Conservation (phyloP, 164 flowering plant genomes). For the Sedum album region DNA sequence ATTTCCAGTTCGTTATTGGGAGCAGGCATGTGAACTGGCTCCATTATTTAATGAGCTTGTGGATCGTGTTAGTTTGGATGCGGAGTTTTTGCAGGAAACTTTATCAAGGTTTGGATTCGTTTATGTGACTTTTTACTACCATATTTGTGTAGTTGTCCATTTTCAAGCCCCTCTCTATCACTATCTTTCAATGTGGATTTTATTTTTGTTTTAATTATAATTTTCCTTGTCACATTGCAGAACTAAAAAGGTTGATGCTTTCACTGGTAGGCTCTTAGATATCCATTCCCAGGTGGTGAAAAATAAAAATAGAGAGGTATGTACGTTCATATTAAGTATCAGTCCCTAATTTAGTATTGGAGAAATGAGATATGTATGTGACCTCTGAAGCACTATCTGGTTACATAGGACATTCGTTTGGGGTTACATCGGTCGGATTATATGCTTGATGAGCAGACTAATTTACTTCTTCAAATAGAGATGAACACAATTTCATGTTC, state of each 20-base stretch:
- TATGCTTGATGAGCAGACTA: conserved; percentile 96
- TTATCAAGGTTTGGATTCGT: conserved; percentile 56
- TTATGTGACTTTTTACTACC: not conserved
- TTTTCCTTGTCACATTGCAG: conserved; percentile 31
- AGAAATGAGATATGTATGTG: no score
- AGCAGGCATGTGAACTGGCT: conserved; percentile 81
- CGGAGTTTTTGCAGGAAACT: conserved; percentile 70
- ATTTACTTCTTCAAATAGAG: conserved; percentile 87
- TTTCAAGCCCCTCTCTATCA: not conserved
- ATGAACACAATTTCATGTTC: conserved; percentile 93
- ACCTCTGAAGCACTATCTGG: no score
- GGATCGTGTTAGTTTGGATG: conserved; percentile 93
- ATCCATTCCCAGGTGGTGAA: conserved; percentile 85
- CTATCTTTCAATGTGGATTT: not conserved
- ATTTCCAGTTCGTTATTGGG: conserved; percentile 67
- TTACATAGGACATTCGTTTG: conserved; percentile 72
- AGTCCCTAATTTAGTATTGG: not conserved
- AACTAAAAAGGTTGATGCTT: conserved; percentile 78
- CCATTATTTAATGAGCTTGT: conserved; percentile 91
- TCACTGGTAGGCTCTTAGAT: conserved; percentile 77
- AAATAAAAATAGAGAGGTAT: conserved; percentile 71
- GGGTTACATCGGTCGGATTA: conserved; percentile 98
- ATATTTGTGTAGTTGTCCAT: not conserved
- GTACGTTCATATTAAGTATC: not conserved
- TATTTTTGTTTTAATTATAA: not conserved